These are phyloP conservation scores for Glycine tomentella DNA, from an alignment of 306 rosid species.

Conservation along the genomic window DNA sequence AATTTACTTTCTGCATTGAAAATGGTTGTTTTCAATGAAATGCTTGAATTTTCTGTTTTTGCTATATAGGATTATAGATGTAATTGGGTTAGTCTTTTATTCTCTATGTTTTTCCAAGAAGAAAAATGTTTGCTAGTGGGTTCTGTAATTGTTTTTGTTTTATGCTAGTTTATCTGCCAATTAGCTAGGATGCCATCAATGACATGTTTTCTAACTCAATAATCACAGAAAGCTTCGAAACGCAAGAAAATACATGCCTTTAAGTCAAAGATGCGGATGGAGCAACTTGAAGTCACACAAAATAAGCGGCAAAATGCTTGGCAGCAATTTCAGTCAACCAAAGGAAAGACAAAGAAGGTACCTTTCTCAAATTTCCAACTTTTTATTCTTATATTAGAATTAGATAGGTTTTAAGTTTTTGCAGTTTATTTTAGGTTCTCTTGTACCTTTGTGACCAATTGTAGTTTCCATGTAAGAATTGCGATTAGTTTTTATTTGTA, in stretches of 20 bases:
- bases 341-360: conserved; percentile 98
- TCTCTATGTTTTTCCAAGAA: conserved; percentile 6
- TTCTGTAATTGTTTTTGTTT: conserved; percentile 13
- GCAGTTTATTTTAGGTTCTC: background rate
- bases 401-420: background rate
- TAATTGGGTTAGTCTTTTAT: background rate
- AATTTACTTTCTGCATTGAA: background rate
- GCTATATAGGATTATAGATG: conserved; percentile 11
- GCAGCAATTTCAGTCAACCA: conserved; percentile 96
- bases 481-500: background rate
- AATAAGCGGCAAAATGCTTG: conserved; percentile 99
- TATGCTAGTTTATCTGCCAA: conserved; percentile 7
- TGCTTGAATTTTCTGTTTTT: conserved; percentile 14
- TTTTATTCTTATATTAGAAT: conserved; percentile 4
- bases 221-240: conserved; percentile 78
- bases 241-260: conserved; percentile 96
- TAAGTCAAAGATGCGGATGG: conserved; percentile 97
- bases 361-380: conserved; percentile 12
- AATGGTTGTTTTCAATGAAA: conserved; percentile 5
- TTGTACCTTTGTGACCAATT: background rate
- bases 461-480: conserved; percentile 18
- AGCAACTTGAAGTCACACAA: conserved; percentile 96
- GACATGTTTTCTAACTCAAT: conserved; percentile 43
- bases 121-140: conserved; percentile 5
- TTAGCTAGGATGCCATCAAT: conserved; percentile 36